Evolutionary conservation across 2,329 filamentous ascomycete genomes (phyloP).

Genomic region (Xylaria sp.): DNA sequence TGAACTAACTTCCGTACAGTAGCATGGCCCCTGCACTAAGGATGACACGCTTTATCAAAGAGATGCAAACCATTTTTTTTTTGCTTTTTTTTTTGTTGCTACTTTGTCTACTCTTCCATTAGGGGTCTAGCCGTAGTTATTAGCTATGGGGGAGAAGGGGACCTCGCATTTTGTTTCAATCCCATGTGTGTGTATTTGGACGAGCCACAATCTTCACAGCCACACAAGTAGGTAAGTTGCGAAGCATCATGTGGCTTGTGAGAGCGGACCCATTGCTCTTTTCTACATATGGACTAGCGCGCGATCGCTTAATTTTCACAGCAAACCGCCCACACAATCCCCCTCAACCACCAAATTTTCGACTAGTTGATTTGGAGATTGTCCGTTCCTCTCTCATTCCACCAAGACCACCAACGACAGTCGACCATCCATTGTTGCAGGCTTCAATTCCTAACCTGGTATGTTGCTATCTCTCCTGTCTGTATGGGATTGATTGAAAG

Average conservation of each 20-base stretch:
- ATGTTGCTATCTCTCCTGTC: slow-evolving; percentile 32
- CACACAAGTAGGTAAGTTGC: neutral
- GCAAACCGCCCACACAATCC: slow-evolving; percentile 45
- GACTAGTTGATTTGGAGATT: slow-evolving; percentile 44
- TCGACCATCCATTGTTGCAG: slow-evolving; percentile 52
- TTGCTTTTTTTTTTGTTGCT: slow-evolving; percentile 40
- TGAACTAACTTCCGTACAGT: slow-evolving; percentile 48
- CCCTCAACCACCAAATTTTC: slow-evolving; percentile 45
- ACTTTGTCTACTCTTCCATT: too few relatives aligned
- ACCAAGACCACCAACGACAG: slow-evolving; percentile 48
- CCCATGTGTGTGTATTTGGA: too few relatives aligned
- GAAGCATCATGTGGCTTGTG: slow-evolving; percentile 12
- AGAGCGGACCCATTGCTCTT: slow-evolving; percentile 15
- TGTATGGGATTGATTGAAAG: neutral
- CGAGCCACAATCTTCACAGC: slow-evolving; percentile 19
- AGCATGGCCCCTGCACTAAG: slow-evolving; percentile 91
- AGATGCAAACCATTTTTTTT: slow-evolving; percentile 77
- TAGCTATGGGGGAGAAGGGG: too few relatives aligned
- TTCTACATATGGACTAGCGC: slow-evolving; percentile 35
- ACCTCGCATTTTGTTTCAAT: too few relatives aligned
- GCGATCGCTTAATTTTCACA: slow-evolving; percentile 48
- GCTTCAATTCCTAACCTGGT: slow-evolving; percentile 52
- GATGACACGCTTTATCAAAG: slow-evolving; percentile 92
- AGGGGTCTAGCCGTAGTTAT: too few relatives aligned
- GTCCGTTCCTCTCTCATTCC: slow-evolving; percentile 43